Evolutionary conservation across 345 rosid genomes (phyloP), one percentile per base, ranked within the genome.

Genomic region (Iberis pinnata): DNA sequence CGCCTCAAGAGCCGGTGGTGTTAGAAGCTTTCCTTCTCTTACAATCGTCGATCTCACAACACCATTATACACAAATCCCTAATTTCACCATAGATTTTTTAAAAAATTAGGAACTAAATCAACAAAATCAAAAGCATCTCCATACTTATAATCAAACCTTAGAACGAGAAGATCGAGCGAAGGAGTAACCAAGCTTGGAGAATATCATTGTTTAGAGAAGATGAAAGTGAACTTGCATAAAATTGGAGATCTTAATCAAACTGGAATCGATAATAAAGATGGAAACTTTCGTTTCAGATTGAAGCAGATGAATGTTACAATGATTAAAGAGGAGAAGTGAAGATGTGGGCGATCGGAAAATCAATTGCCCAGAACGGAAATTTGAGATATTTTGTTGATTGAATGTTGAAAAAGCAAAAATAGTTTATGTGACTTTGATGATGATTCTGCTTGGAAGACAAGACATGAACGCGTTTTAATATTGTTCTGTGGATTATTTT

Each of bases 31-130:
- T n/a, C n/a, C n/a, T n/a, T n/a, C n/a, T n/a, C n/a, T n/a, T n/a
- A n/a, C n/a, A n/a, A n/a, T n/a, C 48, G 70, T 36, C 35, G 70
- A 65, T 65, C 70, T 50, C 47, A 58, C 53, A 58, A 64, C 70
- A 50, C 40, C 25, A 15, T 54, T 54, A 40, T 65, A 58, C 6
- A 58, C 0, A 17, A 50, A 37, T 0, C 59, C 54, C 70, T 65
- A 43, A 35, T 12, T 15, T 12, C 44, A 48, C 9, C 5, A 38
- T 17, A 7, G 8, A 9, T 6, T 9, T 5, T 2, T 11, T 0
- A 27, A 56, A 7, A 42, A 9, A 46, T 17, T 56, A 9, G 36
- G 18, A 55, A 65, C 36, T n/a, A 41, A 50, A 58, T 43, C 47
- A 42, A 51, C 35, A 40, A 43, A 42, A 43, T 49, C 37, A 10